These are phyloP conservation scores for Candida incommunis DNA, from an alignment of 805 yeast species.

Conservation along the genomic window DNA sequence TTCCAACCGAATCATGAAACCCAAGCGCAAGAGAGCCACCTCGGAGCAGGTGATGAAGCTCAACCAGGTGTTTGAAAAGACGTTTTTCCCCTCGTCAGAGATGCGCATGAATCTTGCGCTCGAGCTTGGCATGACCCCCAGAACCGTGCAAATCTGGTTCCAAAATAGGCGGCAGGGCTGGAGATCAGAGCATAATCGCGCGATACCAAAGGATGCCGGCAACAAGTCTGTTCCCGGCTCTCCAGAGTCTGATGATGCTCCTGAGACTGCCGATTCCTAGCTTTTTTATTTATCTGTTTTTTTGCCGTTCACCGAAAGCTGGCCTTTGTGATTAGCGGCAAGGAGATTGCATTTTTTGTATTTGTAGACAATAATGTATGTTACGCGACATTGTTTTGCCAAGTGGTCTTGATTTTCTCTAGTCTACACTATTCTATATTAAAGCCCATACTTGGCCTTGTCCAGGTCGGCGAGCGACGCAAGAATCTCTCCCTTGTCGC, in stretches of 20 bases:
- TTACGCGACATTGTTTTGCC: no score
- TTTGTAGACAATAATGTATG: no score
- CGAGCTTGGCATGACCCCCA: constrained; percentile 65
- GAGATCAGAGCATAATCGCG: constrained; percentile 13
- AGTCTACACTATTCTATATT: no score
- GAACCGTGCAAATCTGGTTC: constrained; percentile 88
- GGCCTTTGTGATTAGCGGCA: no score
- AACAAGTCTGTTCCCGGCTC: no score
- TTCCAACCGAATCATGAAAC: constrained; percentile 14
- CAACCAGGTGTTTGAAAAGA: constrained; percentile 55
- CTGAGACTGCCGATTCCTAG: no score
- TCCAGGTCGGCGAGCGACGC: constrained; percentile 40
- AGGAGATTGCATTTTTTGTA: no score
- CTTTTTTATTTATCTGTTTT: no score
- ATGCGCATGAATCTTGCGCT: constrained; percentile 56
- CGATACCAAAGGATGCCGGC: constrained; percentile 11
- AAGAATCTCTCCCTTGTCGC: constrained; percentile 44
- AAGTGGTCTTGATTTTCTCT: no score
- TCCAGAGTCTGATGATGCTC: no score
- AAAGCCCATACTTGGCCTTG: constrained; percentile 24
- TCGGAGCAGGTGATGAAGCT: constrained; percentile 65
- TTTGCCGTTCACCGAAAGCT: no score
- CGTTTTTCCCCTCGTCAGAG: constrained; percentile 67
- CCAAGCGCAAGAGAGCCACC: constrained; percentile 56
- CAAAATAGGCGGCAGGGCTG: constrained; percentile 57